Conservation (phyloP, 352 stramenopile genomes). For the Blastocystis sp. region DNA sequence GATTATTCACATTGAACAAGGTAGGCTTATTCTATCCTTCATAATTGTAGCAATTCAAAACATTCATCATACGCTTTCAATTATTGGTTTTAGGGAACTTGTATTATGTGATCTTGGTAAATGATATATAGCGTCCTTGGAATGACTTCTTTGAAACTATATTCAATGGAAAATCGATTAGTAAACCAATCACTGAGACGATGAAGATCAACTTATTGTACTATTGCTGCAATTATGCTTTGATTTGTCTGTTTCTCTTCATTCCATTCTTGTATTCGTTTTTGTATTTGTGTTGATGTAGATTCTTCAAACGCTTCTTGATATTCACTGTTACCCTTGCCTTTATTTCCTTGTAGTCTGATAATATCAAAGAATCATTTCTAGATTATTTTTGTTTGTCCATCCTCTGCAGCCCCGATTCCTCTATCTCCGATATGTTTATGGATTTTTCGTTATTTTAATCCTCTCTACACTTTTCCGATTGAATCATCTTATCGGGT, state of each 20-base stretch:
- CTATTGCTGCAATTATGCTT: conserved; percentile 9
- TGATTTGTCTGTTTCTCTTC: background rate
- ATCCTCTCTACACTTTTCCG: background rate
- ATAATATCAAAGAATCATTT: background rate
- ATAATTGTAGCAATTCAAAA: background rate
- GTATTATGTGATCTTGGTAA: background rate
- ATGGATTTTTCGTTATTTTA: background rate
- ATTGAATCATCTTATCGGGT: background rate
- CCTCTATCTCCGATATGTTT: background rate
- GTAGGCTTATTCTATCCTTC: background rate
- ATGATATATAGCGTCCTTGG: background rate
- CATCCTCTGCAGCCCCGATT: background rate
- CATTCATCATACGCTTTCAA: background rate
- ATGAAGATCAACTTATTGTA: background rate
- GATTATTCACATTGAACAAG: background rate
- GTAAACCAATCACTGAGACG: background rate
- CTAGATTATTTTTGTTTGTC: background rate
- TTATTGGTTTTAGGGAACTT: background rate
- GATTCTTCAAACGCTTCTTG: background rate
- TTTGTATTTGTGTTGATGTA: background rate
- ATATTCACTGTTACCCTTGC: background rate
- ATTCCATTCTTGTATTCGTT: background rate
- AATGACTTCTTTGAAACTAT: background rate
- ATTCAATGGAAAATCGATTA: background rate
- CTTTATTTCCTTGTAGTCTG: background rate